A percentile compares a stretch with the other conserved stretches of the same genome.
phyloP scores from a whole-genome alignment of 2,329 filamentous ascomycete genomes.

The Mycocentrospora acerina region DNA sequence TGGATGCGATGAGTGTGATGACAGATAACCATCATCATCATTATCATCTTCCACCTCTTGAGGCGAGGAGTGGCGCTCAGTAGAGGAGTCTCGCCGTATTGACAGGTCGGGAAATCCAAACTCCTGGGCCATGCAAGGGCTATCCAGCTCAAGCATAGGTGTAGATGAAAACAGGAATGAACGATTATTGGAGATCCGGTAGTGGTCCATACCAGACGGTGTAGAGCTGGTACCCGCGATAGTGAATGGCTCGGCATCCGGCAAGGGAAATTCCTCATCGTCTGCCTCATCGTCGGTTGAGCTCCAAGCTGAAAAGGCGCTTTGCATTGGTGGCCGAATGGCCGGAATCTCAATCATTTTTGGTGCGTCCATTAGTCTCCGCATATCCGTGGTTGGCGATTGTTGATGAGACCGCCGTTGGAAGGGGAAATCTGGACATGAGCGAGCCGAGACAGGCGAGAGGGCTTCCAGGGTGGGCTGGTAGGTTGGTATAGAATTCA shows the following conservation, averaged over 20 bases:
- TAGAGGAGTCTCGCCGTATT: constrained; percentile 10
- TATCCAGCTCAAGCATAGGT: constrained; percentile 24
- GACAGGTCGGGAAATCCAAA: constrained; percentile 24
- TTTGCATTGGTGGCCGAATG: constrained; percentile 34
- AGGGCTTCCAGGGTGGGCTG: constrained; percentile 12
- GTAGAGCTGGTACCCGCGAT: constrained; percentile 22
- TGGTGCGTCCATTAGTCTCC: constrained; percentile 23
- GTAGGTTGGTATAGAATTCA: constrained; percentile 39
- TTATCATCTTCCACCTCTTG: constrained; percentile 2
- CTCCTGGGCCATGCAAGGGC: constrained; percentile 20
- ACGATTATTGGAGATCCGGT: constrained; percentile 22
- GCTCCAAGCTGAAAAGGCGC: constrained; percentile 42
- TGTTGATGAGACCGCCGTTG: constrained; percentile 17
- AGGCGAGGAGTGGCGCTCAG: constrained; percentile 9
- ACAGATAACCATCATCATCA: constrained; percentile 23
- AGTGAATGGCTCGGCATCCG: constrained; percentile 9
- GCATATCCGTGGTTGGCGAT: constrained; percentile 19
- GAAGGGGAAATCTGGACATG: constrained; percentile 35
- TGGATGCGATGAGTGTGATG: constrained; percentile 27
- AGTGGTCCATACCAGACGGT: constrained; percentile 35
- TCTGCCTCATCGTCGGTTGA: constrained; percentile 37
- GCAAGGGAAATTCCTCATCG: constrained; percentile 25
- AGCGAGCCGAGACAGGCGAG: constrained; percentile 28
- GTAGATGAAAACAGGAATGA: constrained; percentile 38
- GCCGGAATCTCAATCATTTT: constrained; percentile 33